phyloP scores from a whole-genome alignment of 257 asterid species.

The Linderniella brevidens region DNA sequence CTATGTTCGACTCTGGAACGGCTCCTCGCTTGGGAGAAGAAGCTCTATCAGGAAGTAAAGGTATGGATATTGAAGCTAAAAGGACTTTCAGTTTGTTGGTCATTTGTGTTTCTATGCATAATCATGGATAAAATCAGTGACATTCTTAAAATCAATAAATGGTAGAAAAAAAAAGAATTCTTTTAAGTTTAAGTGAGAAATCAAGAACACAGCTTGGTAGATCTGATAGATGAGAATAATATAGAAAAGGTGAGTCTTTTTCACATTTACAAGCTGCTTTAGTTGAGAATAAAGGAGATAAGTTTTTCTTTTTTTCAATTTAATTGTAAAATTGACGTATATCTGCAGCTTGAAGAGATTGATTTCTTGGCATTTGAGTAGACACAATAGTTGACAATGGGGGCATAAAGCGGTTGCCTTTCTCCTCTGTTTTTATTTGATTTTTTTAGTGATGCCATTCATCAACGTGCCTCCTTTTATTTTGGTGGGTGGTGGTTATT shows the following conservation, averaged over 20 bases:
- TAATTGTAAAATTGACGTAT: too few species aligned
- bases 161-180: too few species aligned
- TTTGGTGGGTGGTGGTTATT: slow-evolving; percentile 15
- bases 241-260: background rate
- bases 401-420: slow-evolving; percentile 11
- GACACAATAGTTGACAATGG: slow-evolving; percentile 22
- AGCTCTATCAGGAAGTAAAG: slow-evolving; percentile 91
- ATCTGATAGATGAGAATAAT: too few species aligned
- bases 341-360: slow-evolving; percentile 5
- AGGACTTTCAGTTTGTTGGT: background rate
- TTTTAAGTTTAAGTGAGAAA: too few species aligned
- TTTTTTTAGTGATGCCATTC: too few species aligned
- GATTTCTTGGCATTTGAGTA: slow-evolving; percentile 11
- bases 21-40: slow-evolving; percentile 97
- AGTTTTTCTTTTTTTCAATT: too few species aligned
- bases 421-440: slow-evolving; percentile 6
- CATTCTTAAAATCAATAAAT: too few species aligned
- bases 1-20: slow-evolving; percentile 80
- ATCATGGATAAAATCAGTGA: too few species aligned
- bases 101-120: background rate
- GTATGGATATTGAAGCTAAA: slow-evolving; percentile 21
- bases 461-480: too few species aligned
- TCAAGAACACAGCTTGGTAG: too few species aligned
- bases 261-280: background rate
- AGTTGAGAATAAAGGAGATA: too few species aligned